These are phyloP conservation scores for Candida berthetii DNA, from an alignment of 805 yeast species.

Conservation along the genomic window DNA sequence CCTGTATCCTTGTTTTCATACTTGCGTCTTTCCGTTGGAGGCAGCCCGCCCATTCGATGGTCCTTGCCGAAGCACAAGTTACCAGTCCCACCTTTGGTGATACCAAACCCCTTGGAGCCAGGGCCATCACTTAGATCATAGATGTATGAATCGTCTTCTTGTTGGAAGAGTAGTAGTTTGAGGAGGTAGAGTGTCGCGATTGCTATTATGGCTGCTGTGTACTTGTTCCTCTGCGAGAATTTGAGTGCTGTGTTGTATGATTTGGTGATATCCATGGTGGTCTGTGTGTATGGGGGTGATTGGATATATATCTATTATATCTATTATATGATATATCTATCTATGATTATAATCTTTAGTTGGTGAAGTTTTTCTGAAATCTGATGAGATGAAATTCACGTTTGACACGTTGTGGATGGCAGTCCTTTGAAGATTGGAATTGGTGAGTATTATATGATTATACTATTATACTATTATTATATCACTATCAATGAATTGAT, in stretches of 20 bases:
- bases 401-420: too few relatives aligned
- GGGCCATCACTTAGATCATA: slow-evolving; percentile 16
- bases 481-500: too few relatives aligned
- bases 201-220: neutral
- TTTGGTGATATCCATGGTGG: too few relatives aligned
- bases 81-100: slow-evolving; percentile 22
- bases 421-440: too few relatives aligned
- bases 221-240: neutral
- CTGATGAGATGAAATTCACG: too few relatives aligned
- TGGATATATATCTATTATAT: too few relatives aligned
- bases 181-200: neutral
- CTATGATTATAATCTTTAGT: too few relatives aligned
- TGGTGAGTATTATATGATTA: too few relatives aligned
- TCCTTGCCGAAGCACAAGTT: slow-evolving; percentile 12
- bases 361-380: too few relatives aligned
- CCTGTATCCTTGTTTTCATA: slow-evolving; percentile 8
- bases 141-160: slow-evolving; percentile 3
- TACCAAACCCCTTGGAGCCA: slow-evolving; percentile 16
- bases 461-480: too few relatives aligned
- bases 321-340: too few relatives aligned
- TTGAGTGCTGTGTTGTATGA: neutral
- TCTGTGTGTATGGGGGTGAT: too few relatives aligned
- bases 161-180: neutral
- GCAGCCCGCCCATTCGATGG: slow-evolving; percentile 17
- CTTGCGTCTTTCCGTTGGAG: slow-evolving; percentile 13